Conservation (phyloP, 2,329 filamentous ascomycete species). For the Macrophomina phaseolina region DNA sequence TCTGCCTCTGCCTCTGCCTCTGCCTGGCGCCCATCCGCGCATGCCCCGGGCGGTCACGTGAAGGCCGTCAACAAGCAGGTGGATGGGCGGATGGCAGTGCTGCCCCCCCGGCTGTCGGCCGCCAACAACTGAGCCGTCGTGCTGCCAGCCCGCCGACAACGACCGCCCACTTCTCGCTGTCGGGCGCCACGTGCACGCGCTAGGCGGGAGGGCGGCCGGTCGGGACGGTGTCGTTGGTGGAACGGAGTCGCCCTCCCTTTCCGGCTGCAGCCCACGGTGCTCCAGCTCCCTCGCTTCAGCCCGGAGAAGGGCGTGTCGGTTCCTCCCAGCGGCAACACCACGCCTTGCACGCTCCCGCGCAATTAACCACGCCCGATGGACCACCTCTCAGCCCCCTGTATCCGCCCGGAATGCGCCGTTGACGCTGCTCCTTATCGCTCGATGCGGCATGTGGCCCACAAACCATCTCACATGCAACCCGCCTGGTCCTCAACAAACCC, state of each 20-base stretch:
- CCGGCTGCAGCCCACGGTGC: conserved; percentile 7
- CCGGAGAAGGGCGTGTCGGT: background rate
- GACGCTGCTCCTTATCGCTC: background rate
- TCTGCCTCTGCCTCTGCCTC: background rate
- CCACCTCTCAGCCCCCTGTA: background rate
- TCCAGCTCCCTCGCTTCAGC: background rate
- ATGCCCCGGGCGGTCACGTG: background rate
- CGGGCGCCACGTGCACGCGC: conserved; percentile 12
- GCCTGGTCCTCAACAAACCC: conserved; percentile 6
- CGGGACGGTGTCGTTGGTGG: background rate
- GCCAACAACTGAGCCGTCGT: background rate
- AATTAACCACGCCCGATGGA: background rate
- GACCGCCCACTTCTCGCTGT: background rate
- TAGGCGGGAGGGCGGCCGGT: background rate
- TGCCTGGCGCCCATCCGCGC: background rate
- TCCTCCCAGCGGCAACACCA: background rate
- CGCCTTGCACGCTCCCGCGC: background rate
- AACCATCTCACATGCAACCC: background rate
- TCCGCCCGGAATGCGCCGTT: background rate
- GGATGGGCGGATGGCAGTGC: background rate
- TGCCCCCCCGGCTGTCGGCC: background rate
- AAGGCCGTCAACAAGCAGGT: background rate
- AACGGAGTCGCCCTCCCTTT: background rate
- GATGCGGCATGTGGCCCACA: conserved; percentile 1
- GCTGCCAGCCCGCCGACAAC: background rate